Evolutionary conservation across 2,329 filamentous ascomycete species (phyloP).

Genomic region (Diaporthe ilicicola): DNA sequence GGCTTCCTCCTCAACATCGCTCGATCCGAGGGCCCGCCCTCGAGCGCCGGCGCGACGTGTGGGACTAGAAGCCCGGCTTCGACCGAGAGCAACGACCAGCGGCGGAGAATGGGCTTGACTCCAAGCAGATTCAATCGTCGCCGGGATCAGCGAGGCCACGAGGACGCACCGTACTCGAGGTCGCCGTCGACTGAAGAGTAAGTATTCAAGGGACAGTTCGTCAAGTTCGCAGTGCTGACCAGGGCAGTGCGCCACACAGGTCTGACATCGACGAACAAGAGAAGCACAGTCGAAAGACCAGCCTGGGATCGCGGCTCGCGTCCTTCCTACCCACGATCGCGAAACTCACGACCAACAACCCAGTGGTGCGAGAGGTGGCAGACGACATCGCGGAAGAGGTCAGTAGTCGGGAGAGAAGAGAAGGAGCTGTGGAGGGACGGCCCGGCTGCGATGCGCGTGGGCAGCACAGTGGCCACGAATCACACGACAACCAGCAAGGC

Average conservation of each 20-base stretch:
- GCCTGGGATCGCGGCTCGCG: slow-evolving; percentile 3
- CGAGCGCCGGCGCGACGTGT: slow-evolving; percentile 27
- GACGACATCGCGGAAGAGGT: slow-evolving; percentile 5
- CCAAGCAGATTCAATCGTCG: not conserved
- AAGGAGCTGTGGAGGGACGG: not conserved
- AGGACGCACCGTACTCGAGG: not conserved
- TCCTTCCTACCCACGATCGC: slow-evolving; percentile 16
- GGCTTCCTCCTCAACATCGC: not conserved
- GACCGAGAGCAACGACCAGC: not conserved
- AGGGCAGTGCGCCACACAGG: not conserved
- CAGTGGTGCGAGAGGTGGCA: slow-evolving; percentile 16
- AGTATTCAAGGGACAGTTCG: not conserved
- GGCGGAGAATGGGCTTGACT: not conserved
- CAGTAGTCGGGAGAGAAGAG: not conserved
- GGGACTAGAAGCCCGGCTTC: slow-evolving; percentile 29
- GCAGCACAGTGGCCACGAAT: not conserved
- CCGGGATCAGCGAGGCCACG: not conserved
- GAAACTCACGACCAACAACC: slow-evolving; percentile 19
- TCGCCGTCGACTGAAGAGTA: not conserved
- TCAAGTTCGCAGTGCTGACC: not conserved
- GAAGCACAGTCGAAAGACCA: not conserved
- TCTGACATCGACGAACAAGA: not conserved
- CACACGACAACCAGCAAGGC: not conserved
- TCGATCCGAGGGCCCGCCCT: not conserved
- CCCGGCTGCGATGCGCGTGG: too few relatives aligned